Evolutionary conservation across 805 yeast genomes (phyloP).

Genomic region (Kuraishia ogatae): DNA sequence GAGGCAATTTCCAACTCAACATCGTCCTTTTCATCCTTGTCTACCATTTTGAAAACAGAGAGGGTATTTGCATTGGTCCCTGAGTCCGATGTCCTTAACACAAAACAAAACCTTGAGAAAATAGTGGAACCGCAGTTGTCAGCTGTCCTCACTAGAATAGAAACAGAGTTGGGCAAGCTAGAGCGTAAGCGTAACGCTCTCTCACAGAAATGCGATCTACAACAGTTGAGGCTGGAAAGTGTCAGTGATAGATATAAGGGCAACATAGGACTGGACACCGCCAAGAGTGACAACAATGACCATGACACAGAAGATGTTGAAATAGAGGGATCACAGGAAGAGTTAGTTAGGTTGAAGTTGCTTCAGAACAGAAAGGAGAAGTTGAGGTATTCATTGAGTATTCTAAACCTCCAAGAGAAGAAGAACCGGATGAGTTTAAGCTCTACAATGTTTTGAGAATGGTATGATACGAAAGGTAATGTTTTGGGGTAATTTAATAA

Average conservation of each 20-base stretch:
- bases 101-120: slow-evolving; percentile 20
- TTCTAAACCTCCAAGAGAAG: slow-evolving; percentile 2
- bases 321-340: not conserved
- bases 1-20: slow-evolving; percentile 22
- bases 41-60: slow-evolving; percentile 24
- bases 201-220: slow-evolving; percentile 23
- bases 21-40: slow-evolving; percentile 23
- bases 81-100: slow-evolving; percentile 27
- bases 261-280: not conserved
- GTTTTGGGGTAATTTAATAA: not conserved
- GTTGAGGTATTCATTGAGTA: slow-evolving; percentile 24
- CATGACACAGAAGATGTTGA: not conserved
- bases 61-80: slow-evolving; percentile 34
- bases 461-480: not conserved
- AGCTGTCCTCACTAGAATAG: slow-evolving; percentile 15
- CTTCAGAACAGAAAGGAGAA: slow-evolving; percentile 29
- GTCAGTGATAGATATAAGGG: slow-evolving; percentile 8
- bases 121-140: slow-evolving; percentile 27
- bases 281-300: not conserved
- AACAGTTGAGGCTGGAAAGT: slow-evolving; percentile 20
- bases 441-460: not conserved
- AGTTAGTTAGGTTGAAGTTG: slow-evolving; percentile 15
- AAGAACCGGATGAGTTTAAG: slow-evolving; percentile 3
- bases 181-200: slow-evolving; percentile 19
- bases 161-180: slow-evolving; percentile 19